Percentiles rank a stretch among this genome's conserved stretches.
phyloP scores from a whole-genome alignment of 2,329 filamentous ascomycete genomes.

The Domatiomyces catenatus region DNA sequence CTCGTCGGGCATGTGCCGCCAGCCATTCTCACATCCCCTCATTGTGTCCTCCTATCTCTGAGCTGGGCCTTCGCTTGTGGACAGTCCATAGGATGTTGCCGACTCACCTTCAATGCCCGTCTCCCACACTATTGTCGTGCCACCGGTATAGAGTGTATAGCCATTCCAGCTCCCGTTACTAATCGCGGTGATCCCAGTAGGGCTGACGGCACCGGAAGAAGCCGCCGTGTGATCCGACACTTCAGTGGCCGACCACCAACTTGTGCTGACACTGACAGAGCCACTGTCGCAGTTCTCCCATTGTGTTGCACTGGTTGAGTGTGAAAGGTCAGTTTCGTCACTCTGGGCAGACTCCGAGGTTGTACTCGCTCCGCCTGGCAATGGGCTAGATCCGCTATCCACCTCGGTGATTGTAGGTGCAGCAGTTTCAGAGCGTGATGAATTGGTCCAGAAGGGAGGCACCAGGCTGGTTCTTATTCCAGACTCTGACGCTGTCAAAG shows the following conservation, averaged over 20 bases:
- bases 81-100: too few species aligned
- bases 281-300: not conserved
- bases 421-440: not conserved
- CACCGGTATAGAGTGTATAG: too few species aligned
- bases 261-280: not conserved
- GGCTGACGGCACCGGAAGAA: too few species aligned
- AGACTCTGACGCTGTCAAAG: not conserved
- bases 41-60: not conserved
- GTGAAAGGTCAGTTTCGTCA: not conserved
- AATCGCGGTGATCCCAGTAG: too few species aligned
- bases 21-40: too few species aligned
- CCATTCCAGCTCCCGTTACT: too few species aligned
- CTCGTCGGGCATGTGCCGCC: not conserved
- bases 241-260: not conserved
- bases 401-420: not conserved
- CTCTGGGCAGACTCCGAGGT: not conserved
- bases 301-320: not conserved
- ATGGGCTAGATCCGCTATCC: not conserved
- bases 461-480: not conserved
- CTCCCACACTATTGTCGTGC: too few species aligned
- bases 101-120: too few species aligned
- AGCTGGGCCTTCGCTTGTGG: not conserved
- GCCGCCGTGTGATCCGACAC: not conserved
- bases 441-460: not conserved
- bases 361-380: not conserved